Evolutionary conservation across 2,329 filamentous ascomycete species (phyloP).

Genomic region (Magnaporthiopsis incrustans): DNA sequence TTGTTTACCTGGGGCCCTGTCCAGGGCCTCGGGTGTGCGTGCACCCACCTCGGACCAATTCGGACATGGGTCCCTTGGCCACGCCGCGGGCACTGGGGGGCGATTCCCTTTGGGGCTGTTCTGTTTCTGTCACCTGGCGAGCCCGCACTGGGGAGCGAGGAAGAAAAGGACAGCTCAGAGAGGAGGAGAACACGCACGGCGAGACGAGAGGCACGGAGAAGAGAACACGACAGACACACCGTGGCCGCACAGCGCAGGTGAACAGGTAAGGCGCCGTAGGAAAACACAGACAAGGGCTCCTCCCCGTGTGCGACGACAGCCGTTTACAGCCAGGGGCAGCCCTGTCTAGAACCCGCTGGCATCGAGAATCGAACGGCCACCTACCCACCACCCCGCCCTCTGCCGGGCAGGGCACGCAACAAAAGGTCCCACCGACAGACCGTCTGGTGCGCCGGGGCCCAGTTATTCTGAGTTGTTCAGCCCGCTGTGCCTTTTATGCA

Average conservation of each 20-base stretch:
- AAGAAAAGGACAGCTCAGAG: neutral
- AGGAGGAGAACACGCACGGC: neutral
- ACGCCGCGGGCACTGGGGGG: neutral
- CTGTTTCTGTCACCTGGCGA: neutral
- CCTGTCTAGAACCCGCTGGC: neutral
- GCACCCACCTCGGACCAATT: neutral
- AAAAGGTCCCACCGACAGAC: neutral
- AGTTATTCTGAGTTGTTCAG: neutral
- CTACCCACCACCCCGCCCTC: neutral
- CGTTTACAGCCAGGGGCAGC: conserved; percentile 1
- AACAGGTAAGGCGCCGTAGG: neutral
- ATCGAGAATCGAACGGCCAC: neutral
- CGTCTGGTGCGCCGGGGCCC: neutral
- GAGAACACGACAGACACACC: conserved; percentile 4
- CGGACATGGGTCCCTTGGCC: neutral
- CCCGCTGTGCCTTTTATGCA: neutral
- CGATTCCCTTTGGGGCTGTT: neutral
- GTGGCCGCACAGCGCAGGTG: neutral
- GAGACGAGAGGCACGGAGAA: conserved; percentile 1
- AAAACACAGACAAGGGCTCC: neutral
- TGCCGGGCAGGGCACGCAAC: neutral
- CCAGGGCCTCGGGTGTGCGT: conserved; percentile 3
- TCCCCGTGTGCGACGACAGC: conserved; percentile 1
- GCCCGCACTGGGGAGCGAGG: neutral
- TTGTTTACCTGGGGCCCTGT: conserved; percentile 5